These are phyloP conservation scores for Boletus bicolor DNA, from an alignment of 768 basidiomycete genomes.

Conservation along the genomic window DNA sequence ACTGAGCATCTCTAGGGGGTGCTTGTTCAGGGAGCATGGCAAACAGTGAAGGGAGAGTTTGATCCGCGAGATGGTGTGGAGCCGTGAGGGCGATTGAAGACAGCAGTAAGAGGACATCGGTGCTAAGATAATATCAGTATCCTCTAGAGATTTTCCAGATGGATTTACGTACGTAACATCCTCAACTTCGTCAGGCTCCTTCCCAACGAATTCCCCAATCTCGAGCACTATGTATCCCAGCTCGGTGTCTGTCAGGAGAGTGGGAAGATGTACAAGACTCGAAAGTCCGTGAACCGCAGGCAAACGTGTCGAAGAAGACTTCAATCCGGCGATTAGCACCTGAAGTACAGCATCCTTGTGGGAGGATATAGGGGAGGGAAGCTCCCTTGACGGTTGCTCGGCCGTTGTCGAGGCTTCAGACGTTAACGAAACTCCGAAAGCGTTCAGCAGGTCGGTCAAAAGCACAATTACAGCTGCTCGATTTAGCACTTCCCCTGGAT, in stretches of 20 bases:
- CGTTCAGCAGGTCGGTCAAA: slow-evolving; percentile 61
- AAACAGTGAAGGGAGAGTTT: slow-evolving; percentile 81
- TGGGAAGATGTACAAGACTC: slow-evolving; percentile 59
- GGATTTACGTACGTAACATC: slow-evolving; percentile 46
- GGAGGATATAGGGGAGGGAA: slow-evolving; percentile 21
- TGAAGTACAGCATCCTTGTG: slow-evolving; percentile 80
- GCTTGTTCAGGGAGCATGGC: slow-evolving; percentile 65
- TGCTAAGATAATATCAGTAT: slow-evolving; percentile 37
- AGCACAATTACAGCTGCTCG: slow-evolving; percentile 65
- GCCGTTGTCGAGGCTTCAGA: background rate
- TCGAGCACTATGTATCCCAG: slow-evolving; percentile 75
- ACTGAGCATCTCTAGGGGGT: slow-evolving; percentile 49
- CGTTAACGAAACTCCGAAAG: slow-evolving; percentile 23
- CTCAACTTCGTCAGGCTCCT: slow-evolving; percentile 47
- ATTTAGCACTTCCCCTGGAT: slow-evolving; percentile 64
- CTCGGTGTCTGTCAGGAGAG: slow-evolving; percentile 68
- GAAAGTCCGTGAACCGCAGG: slow-evolving; percentile 66
- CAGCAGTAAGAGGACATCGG: slow-evolving; percentile 60
- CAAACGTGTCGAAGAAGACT: slow-evolving; percentile 45
- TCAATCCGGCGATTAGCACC: slow-evolving; percentile 56
- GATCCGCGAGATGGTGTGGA: slow-evolving; percentile 63
- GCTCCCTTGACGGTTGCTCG: slow-evolving; percentile 30
- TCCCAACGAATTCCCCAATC: slow-evolving; percentile 61
- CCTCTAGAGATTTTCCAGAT: background rate
- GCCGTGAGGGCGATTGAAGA: slow-evolving; percentile 54